Evolutionary conservation across 2,329 filamentous ascomycete genomes (phyloP).

Genomic region (Ilyonectria sp.): DNA sequence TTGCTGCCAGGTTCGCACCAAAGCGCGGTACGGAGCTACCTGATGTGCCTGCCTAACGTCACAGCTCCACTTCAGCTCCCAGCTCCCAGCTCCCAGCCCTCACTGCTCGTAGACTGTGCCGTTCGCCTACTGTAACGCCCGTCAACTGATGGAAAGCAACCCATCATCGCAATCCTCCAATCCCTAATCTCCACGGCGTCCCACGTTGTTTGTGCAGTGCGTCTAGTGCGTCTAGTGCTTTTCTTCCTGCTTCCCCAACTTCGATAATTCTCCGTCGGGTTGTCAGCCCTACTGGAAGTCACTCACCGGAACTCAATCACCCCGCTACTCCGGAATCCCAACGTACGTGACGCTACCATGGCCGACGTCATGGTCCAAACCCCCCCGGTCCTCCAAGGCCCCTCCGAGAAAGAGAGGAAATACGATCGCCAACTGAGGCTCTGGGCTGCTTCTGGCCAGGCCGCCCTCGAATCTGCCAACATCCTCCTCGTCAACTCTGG

Average conservation of each 20-base stretch:
- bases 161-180: background rate
- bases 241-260: background rate
- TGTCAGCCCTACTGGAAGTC: conserved; percentile 2
- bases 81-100: background rate
- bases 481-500: conserved; percentile 93
- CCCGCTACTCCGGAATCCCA: conserved; percentile 4
- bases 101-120: conserved; percentile 1
- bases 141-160: background rate
- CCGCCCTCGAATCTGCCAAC: conserved; percentile 90
- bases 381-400: conserved; percentile 60
- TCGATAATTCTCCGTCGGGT: background rate
- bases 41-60: background rate
- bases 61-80: background rate
- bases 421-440: conserved; percentile 96
- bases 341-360: conserved; percentile 41
- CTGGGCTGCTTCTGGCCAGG: conserved; percentile 94
- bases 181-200: background rate
- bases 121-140: conserved; percentile 1
- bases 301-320: conserved; percentile 1
- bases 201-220: background rate
- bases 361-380: conserved; percentile 51
- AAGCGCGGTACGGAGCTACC: background rate
- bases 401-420: conserved; percentile 78
- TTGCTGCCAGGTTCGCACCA: background rate
- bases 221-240: background rate